These are phyloP conservation scores for Pyrenophora tritici-repentis DNA, from an alignment of 2,329 filamentous ascomycete species.

Conservation along the genomic window DNA sequence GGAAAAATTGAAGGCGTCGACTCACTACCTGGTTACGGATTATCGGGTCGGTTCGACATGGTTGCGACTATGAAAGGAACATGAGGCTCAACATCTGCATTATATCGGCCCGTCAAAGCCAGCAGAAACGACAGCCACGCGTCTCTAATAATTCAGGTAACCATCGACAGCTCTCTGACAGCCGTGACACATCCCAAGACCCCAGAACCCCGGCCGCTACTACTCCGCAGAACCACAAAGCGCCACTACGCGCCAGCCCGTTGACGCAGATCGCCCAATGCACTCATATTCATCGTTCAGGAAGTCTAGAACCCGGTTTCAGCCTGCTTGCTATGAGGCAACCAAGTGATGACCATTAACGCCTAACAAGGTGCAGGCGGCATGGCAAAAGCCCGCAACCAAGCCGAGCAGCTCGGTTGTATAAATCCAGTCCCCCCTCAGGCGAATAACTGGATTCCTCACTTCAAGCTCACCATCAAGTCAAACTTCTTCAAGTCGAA, in stretches of 20 bases:
- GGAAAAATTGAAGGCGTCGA: not conserved
- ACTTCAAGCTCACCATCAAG: constrained; percentile 19
- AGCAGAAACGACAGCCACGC: constrained; percentile 13
- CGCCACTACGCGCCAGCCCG: constrained; percentile 11
- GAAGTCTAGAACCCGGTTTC: constrained; percentile 40
- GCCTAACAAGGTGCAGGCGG: constrained; percentile 2
- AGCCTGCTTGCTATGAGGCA: constrained; percentile 17
- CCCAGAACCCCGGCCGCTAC: constrained; percentile 15
- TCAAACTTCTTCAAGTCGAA: constrained; percentile 18
- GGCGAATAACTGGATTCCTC: constrained; percentile 14
- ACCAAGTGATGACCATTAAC: not conserved
- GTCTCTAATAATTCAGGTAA: constrained; percentile 14
- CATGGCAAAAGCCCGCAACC: constrained; percentile 12
- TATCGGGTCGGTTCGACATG: not conserved
- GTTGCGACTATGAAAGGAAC: not conserved
- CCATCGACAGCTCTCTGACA: constrained; percentile 27
- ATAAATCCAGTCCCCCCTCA: constrained; percentile 26
- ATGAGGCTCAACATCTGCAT: not conserved
- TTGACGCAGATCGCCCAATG: constrained; percentile 5
- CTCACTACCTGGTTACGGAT: not conserved
- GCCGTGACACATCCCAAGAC: constrained; percentile 31
- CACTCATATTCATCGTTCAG: constrained; percentile 1
- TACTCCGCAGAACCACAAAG: constrained; percentile 19
- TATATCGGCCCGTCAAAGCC: not conserved
- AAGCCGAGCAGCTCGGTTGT: constrained; percentile 17